phyloP scores from a whole-genome alignment of 2,329 filamentous ascomycete species.

The Thelonectria blattea region DNA sequence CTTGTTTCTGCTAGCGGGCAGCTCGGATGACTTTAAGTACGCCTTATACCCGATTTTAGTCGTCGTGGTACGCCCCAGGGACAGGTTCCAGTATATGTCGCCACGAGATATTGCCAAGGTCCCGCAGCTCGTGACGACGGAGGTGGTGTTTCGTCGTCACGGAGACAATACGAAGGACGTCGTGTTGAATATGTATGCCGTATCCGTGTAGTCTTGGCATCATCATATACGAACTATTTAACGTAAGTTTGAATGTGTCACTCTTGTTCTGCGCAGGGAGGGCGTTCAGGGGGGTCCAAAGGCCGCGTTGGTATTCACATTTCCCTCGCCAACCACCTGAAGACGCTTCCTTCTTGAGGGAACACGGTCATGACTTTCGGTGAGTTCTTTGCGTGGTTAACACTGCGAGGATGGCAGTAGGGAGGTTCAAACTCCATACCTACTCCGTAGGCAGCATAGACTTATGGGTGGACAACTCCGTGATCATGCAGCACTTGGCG shows the following conservation, averaged over 20 bases:
- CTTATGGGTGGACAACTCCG: no score
- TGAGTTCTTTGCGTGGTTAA: no score
- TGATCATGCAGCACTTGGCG: no score
- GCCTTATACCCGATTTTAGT: constrained; percentile 55
- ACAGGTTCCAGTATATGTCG: constrained; percentile 55
- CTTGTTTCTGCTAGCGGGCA: constrained; percentile 61
- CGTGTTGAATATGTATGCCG: constrained; percentile 60
- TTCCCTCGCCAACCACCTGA: no score
- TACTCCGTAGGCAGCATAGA: no score
- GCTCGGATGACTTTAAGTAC: constrained; percentile 30
- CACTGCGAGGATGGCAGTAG: no score
- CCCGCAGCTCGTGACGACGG: constrained; percentile 53
- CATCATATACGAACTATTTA: constrained; percentile 51
- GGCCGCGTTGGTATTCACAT: no score
- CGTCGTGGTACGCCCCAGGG: constrained; percentile 59
- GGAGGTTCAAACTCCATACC: no score
- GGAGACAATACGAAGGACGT: constrained; percentile 62
- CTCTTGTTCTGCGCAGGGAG: no score
- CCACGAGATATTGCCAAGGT: constrained; percentile 68
- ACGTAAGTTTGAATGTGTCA: neutral
- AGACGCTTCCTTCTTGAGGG: no score
- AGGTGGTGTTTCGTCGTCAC: constrained; percentile 25
- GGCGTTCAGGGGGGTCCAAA: no score
- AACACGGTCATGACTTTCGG: no score
- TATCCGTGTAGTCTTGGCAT: constrained; percentile 56